phyloP scores from a whole-genome alignment of 2,329 filamentous ascomycete genomes.

The Aspergillus carbonarius region DNA sequence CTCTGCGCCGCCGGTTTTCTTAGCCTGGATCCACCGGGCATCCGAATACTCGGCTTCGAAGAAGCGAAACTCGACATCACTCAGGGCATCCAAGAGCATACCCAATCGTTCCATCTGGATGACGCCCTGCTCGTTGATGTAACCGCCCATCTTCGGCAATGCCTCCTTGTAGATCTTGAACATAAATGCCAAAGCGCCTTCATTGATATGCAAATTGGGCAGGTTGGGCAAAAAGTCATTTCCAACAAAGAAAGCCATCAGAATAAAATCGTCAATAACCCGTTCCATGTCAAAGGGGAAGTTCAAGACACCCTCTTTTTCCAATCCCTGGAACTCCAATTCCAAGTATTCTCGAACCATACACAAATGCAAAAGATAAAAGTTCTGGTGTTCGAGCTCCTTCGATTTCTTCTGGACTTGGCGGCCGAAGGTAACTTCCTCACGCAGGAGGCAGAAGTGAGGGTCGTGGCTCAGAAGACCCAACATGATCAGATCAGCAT shows the following conservation, averaged over 20 bases:
- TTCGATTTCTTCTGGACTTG: slow-evolving; percentile 85
- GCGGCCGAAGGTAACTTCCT: slow-evolving; percentile 96
- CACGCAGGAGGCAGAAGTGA: slow-evolving; percentile 93
- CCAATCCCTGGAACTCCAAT: slow-evolving; percentile 91
- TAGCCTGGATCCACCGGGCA: slow-evolving; percentile 87
- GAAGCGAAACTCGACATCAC: slow-evolving; percentile 84
- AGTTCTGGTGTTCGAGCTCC: slow-evolving; percentile 97
- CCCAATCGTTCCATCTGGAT: slow-evolving; percentile 83
- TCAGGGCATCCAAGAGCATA: slow-evolving; percentile 76
- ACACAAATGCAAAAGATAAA: slow-evolving; percentile 94
- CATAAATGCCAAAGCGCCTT: slow-evolving; percentile 94
- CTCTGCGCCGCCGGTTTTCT: slow-evolving; percentile 68
- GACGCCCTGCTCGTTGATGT: slow-evolving; percentile 91
- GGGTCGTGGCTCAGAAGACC: slow-evolving; percentile 95
- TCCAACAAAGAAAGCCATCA: slow-evolving; percentile 99
- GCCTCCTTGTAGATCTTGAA: slow-evolving; percentile 94
- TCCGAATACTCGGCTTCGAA: slow-evolving; percentile 90
- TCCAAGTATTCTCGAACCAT: slow-evolving; percentile 97
- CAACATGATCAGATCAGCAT: slow-evolving; percentile 98
- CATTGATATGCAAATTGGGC: slow-evolving; percentile 95
- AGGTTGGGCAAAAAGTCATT: slow-evolving; percentile 99
- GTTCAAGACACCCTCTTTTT: slow-evolving; percentile 66
- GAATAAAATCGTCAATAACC: slow-evolving; percentile 97
- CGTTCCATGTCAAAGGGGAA: slow-evolving; percentile 92
- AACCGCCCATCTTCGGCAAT: slow-evolving; percentile 81